phyloP scores from a whole-genome alignment of 139 green algal genomes.

The Tetraselmis striata region DNA sequence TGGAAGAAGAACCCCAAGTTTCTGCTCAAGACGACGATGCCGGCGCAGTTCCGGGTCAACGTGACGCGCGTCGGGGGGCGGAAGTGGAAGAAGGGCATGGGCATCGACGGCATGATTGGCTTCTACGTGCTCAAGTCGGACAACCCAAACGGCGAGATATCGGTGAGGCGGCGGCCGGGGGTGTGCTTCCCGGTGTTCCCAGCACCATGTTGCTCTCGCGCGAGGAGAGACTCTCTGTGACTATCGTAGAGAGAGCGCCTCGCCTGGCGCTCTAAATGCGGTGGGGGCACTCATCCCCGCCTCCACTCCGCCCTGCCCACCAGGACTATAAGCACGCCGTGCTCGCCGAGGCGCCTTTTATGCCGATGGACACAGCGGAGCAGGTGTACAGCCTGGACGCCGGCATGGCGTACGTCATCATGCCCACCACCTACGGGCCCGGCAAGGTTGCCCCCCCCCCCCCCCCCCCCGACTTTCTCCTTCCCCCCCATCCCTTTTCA shows the following conservation, averaged over 20 bases:
- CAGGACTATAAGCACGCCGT: conserved; percentile 15
- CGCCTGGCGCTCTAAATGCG: too few relatives aligned
- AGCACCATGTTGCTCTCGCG: too few relatives aligned
- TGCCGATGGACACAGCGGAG: conserved; percentile 17
- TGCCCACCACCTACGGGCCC: conserved; percentile 43
- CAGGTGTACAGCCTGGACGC: conserved; percentile 32
- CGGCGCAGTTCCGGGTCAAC: conserved; percentile 15
- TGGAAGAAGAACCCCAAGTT: conserved; percentile 47
- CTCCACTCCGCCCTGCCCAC: too few relatives aligned
- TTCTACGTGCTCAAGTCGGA: conserved; percentile 40
- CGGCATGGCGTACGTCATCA: conserved; percentile 36
- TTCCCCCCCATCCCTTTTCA: background rate
- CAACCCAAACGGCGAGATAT: conserved; percentile 27
- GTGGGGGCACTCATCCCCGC: too few relatives aligned
- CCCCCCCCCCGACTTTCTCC: too few relatives aligned
- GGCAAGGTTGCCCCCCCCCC: conserved; percentile 5
- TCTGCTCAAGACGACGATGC: conserved; percentile 24
- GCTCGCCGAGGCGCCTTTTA: conserved; percentile 32
- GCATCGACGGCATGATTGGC: conserved; percentile 48
- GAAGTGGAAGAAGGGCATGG: conserved; percentile 11
- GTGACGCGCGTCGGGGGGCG: conserved; percentile 9
- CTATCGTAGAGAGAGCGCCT: too few relatives aligned
- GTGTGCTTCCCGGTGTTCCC: too few relatives aligned
- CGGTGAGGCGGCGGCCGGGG: conserved; percentile 14
- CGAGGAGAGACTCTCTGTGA: too few relatives aligned